Conservation (phyloP, 208 protist genomes). For the Crithidia sp. region DNA sequence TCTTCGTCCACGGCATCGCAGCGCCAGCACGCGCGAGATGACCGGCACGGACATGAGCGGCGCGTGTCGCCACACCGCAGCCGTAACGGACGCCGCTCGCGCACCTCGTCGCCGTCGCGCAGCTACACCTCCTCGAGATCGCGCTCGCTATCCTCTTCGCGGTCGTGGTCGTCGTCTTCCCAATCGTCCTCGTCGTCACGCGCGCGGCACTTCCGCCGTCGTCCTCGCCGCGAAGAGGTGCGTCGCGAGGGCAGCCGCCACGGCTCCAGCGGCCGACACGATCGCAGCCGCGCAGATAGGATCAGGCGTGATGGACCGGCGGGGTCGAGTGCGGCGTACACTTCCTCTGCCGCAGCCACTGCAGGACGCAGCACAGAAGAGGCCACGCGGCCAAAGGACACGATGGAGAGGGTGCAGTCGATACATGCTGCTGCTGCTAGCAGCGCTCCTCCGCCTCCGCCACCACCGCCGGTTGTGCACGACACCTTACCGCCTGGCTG, state of each 20-base stretch:
- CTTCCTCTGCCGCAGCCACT: not conserved
- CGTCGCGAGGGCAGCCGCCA: not conserved
- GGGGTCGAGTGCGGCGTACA: no score
- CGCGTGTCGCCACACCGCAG: not conserved
- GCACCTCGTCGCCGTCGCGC: not conserved
- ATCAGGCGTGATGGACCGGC: no score
- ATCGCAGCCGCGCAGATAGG: not conserved
- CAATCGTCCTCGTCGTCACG: constrained; percentile 17
- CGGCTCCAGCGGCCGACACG: not conserved
- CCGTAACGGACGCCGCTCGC: not conserved
- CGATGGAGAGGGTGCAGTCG: not conserved
- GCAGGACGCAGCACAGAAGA: not conserved
- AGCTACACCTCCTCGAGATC: constrained; percentile 4
- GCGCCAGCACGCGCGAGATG: no score
- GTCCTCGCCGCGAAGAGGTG: not conserved
- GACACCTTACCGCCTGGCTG: constrained; percentile 63
- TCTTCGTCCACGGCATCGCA: not conserved
- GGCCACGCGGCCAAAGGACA: no score
- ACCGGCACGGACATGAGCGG: not conserved
- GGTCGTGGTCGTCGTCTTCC: constrained; percentile 7
- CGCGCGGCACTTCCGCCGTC: not conserved
- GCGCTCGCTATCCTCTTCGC: not conserved
- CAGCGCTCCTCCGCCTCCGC: not conserved
- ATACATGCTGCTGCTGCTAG: not conserved
- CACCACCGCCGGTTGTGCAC: constrained; percentile 9